These are phyloP conservation scores for Phytophthora hybrid DNA, from an alignment of 352 stramenopile genomes.

Conservation along the genomic window DNA sequence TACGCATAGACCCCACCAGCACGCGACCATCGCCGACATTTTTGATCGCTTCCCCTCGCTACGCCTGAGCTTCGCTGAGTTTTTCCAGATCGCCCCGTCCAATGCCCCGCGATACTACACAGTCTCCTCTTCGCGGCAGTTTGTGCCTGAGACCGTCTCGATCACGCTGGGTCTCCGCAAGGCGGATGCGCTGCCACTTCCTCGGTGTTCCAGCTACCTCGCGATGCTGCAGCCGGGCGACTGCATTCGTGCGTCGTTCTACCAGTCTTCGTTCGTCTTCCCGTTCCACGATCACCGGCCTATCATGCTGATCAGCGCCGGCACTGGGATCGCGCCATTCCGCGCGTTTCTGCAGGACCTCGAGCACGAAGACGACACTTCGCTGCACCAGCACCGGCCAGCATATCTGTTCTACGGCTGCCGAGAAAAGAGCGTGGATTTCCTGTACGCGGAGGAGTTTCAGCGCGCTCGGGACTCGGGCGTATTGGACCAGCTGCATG, in stretches of 20 bases:
- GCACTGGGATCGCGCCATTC: constrained; percentile 87
- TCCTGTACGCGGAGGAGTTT: constrained; percentile 78
- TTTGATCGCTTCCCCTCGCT: constrained; percentile 77
- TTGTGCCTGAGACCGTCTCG: constrained; percentile 61
- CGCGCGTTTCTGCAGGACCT: constrained; percentile 82
- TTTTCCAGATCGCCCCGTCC: constrained; percentile 72
- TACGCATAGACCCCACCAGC: constrained; percentile 37
- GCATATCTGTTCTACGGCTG: constrained; percentile 87
- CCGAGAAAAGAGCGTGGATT: constrained; percentile 63
- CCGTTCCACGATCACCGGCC: constrained; percentile 64
- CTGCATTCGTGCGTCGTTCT: constrained; percentile 67
- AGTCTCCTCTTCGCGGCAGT: constrained; percentile 79
- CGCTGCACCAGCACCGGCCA: constrained; percentile 37
- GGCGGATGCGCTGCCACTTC: constrained; percentile 56
- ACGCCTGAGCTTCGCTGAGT: constrained; percentile 63
- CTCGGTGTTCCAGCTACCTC: constrained; percentile 82
- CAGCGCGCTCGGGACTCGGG: constrained; percentile 43
- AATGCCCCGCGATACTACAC: constrained; percentile 86
- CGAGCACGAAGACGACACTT: constrained; percentile 56
- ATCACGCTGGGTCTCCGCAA: constrained; percentile 80
- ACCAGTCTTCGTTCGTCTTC: constrained; percentile 82
- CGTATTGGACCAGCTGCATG: constrained; percentile 62
- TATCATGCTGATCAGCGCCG: constrained; percentile 81
- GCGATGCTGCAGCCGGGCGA: constrained; percentile 57
- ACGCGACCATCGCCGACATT: constrained; percentile 69